Base-by-base conservation (phyloP, 768 basidiomycete species). In the Leccinellum rugosiceps region DNA sequence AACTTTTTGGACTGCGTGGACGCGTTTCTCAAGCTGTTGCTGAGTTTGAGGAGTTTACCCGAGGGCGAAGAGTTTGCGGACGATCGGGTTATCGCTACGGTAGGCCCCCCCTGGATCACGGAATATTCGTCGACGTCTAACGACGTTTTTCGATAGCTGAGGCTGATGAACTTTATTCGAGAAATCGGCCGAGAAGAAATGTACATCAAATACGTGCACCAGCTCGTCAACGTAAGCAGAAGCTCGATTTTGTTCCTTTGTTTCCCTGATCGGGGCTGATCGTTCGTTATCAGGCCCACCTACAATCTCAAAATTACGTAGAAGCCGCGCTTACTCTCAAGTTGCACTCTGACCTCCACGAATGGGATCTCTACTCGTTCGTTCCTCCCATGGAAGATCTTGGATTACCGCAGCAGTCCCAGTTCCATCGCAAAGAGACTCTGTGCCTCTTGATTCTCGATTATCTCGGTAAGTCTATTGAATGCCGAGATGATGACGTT, bases 191-290 rank as follows among this genome's bases (percentile, higher is more conserved):
- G 94, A 13, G 88, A 92, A 66, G 94, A 95, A 68, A 94, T 97
- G 58, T 96, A 94, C 66, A 90, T 95, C 73, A 92, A 94, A 81
- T 96, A 96, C 70, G 90, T 96, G 23, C 93, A 97, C 68, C 92
- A 95, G 68, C 85, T 97, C 25, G 92, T 96, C 51, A 90, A 92
- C 64, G 91, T 94, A 67, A 63, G 86, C 65, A 25, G 19, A 57
- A 46, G 56, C 50, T 2, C 28, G 32, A 21, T 19, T 32, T 43
- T 47, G 0, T 15, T 52, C 9, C 9, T 45, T 35, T 9, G 19
- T n/a, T 52, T 10, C 15, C 23, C 13, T 52, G 43, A 44, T 28
- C 4, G 4, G 13, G 7, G 13, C 64, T 71, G 49, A 74, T 44
- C 57, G 28, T 2, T 11, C 55, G 57, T 46, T 62, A 93, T 48